Conservation (phyloP, 352 stramenopile species). For the Globisporangium nodosum region DNA sequence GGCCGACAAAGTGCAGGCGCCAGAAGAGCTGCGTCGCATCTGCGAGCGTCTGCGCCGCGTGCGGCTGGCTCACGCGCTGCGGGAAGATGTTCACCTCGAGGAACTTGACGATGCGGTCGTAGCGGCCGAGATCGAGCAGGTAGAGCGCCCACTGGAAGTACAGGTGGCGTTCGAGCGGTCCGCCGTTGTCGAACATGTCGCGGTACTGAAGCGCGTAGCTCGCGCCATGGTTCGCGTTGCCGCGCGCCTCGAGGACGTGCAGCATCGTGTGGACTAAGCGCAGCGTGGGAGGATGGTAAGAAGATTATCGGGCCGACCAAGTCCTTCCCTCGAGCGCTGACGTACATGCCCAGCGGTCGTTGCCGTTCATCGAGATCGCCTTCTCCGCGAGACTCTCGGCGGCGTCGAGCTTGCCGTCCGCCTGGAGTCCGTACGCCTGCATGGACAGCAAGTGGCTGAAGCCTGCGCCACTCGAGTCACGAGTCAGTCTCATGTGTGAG, state of each 20-base stretch:
- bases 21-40: conserved; percentile 82
- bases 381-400: conserved; percentile 70
- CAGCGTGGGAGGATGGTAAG: not conserved
- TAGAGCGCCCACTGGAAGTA: conserved; percentile 84
- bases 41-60: conserved; percentile 52
- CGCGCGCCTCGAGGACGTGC: conserved; percentile 65
- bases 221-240: conserved; percentile 80
- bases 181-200: conserved; percentile 71
- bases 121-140: conserved; percentile 74
- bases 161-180: conserved; percentile 60
- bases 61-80: conserved; percentile 31
- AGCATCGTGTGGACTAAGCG: conserved; percentile 72
- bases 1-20: conserved; percentile 71
- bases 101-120: conserved; percentile 80
- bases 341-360: conserved; percentile 82
- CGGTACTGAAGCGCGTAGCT: conserved; percentile 81
- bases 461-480: conserved; percentile 14
- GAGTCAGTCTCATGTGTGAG: not conserved
- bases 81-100: conserved; percentile 67
- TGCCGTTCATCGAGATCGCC: conserved; percentile 78
- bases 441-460: conserved; percentile 78
- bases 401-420: conserved; percentile 54
- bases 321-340: not conserved
- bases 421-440: conserved; percentile 80
- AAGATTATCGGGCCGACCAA: not conserved